phyloP scores from a whole-genome alignment of 495 filamentous ascomycete species.

The Penicillium diatomitis region DNA sequence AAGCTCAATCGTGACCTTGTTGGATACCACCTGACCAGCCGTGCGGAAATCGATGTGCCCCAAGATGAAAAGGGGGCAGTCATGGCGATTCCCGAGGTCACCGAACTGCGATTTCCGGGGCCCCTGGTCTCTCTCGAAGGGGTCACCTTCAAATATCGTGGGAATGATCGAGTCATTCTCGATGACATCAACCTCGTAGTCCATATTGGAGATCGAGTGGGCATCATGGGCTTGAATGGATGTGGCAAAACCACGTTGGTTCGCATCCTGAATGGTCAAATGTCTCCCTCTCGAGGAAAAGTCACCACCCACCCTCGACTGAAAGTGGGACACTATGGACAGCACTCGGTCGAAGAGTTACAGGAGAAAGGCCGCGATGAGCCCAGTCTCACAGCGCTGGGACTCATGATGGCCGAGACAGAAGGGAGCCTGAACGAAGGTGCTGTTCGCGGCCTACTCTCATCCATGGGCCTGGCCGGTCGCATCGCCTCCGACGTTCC shows the following conservation, averaged over 20 bases:
- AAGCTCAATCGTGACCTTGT: conserved; percentile 65
- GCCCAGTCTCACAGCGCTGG: conserved; percentile 50
- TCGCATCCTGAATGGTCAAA: conserved; percentile 40
- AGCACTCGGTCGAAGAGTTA: conserved; percentile 63
- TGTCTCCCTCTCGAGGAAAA: conserved; percentile 40
- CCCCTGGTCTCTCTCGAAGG: conserved; percentile 60
- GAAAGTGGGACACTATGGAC: conserved; percentile 65
- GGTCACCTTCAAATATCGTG: conserved; percentile 49
- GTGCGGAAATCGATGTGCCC: conserved; percentile 62
- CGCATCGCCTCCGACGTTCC: conserved; percentile 61
- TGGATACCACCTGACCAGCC: conserved; percentile 46
- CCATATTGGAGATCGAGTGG: conserved; percentile 59
- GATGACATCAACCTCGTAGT: conserved; percentile 55
- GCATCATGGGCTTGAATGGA: conserved; percentile 65
- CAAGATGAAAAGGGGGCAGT: conserved; percentile 50
- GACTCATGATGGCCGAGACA: conserved; percentile 42
- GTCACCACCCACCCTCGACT: conserved; percentile 55
- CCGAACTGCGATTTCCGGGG: conserved; percentile 65
- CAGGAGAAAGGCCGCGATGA: conserved; percentile 37
- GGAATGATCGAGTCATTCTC: conserved; percentile 31
- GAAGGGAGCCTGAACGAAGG: conserved; percentile 48
- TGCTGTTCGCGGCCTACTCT: conserved; percentile 50
- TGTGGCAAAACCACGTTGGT: conserved; percentile 66
- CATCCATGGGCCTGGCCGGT: conserved; percentile 56
- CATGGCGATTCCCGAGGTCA: conserved; percentile 49